These are phyloP conservation scores for Omphalea diandra DNA, from an alignment of 441 rosid genomes.

Conservation along the genomic window DNA sequence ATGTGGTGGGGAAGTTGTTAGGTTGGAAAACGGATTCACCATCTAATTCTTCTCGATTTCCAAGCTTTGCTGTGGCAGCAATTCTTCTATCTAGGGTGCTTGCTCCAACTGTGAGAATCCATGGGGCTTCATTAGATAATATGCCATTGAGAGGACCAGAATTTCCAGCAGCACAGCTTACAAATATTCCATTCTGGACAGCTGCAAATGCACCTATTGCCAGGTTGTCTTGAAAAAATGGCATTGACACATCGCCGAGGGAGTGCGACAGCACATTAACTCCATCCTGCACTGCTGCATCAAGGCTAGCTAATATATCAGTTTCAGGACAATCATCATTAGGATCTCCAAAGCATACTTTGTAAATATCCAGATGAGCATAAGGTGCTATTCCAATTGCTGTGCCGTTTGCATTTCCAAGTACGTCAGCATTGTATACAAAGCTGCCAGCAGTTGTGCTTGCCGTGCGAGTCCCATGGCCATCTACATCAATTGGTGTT, in stretches of 20 bases:
- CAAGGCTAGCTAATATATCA: constrained; percentile 29
- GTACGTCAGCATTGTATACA: constrained; percentile 19
- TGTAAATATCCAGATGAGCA: constrained; percentile 33
- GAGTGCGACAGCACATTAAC: constrained; percentile 34
- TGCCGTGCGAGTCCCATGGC: constrained; percentile 47
- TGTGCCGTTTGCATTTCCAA: constrained; percentile 31
- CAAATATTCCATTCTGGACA: constrained; percentile 42
- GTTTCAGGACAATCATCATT: constrained; percentile 30
- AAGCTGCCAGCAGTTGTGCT: constrained; percentile 38
- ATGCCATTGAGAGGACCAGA: constrained; percentile 36
- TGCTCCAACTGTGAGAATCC: constrained; percentile 57
- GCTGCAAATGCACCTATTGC: constrained; percentile 48
- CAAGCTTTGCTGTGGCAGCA: constrained; percentile 38
- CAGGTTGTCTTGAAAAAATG: constrained; percentile 32
- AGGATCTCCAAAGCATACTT: constrained; percentile 31
- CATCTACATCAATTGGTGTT: constrained; percentile 37
- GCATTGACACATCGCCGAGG: constrained; percentile 28
- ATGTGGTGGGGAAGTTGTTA: constrained; percentile 25
- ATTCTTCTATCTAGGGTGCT: constrained; percentile 41
- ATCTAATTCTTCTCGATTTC: constrained; percentile 36
- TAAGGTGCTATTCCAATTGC: constrained; percentile 30
- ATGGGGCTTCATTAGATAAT: constrained; percentile 50
- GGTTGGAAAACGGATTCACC: constrained; percentile 45
- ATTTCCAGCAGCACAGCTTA: constrained; percentile 50
- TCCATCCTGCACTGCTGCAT: constrained; percentile 31